Evolutionary conservation across 257 asterid genomes (phyloP), one percentile per base, ranked within the genome.

Genomic region (Cynanchum wilfordii): DNA sequence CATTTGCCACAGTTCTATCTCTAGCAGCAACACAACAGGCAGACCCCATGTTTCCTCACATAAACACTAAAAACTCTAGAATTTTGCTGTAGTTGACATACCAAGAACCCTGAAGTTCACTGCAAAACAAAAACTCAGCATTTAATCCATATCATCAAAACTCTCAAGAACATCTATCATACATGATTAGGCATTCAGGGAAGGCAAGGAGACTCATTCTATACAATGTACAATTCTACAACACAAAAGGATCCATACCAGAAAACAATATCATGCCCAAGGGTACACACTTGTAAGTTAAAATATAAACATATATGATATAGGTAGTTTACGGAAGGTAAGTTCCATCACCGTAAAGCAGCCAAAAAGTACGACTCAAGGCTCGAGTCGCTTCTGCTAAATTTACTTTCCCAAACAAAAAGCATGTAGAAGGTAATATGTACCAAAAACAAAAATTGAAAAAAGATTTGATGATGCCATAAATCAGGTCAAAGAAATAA

Each of bases 1-100:
- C 90, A 81, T 84, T 87, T 51, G 86, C 77, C 68, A 87, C 80
- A 33, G 94, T 82, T 81, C 87, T 80, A 82, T 89, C 88, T 84
- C 73, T 90, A 58, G 96, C 90, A 79, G 97, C 98, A 70, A 95
- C 94, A 82, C 99, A 95, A 81, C 99, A 95, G 64, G 90, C 99
- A 75, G 99, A 91, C 36, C 99, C 99, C 99, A 95, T 95, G 73
- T 75, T 85, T 73, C 73, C 79, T 89, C 84, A 79, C 82, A 73
- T 66, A 33, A 69, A 73, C 72, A 72, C 67, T 73, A 33, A 76
- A 64, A 55, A 57, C 50, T 73, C 60, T n/a, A 49, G 66, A 27
- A 36, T 52, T 38, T 20, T 0, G 27, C 50, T 24, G 76, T 76
- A 77, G 73, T 72, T 66, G 50, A 38, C 71, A 62, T 72, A 60